Base-by-base conservation (phyloP, 441 rosid genomes). In the Dalechampia spathulata region DNA sequence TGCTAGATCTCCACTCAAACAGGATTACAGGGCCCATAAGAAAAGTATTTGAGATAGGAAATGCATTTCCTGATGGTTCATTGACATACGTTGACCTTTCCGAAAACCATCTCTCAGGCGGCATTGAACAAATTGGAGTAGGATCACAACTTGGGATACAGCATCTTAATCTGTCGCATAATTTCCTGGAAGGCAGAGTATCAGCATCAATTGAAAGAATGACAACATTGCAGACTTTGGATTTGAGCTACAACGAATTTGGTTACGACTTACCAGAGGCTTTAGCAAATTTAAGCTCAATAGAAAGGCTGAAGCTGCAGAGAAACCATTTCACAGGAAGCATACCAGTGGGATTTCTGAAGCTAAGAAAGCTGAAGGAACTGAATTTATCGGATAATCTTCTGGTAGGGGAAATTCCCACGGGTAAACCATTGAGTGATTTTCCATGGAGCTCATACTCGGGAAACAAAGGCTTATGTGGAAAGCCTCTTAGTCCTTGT, bases 391-490 rank as follows among this genome's bases (percentile, higher is more conserved):
- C 82, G 15, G 63, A 71, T 57, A 80, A 80, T 63, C 78, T 73
- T 40, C 64, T 80, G 61, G 77, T 14, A 5, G 85, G 85, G 17
- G 39, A 71, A 60, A 77, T 77, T 45, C 81, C 82, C 0, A 61
- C 34, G 0, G 85, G 85, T 7, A 55, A 70, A 41, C 82, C 80
- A 38, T 68, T 80, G 16, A 64, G 61, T 27, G 56, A 73, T 51
- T 80, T 80, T 36, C 85, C 85, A 25, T 25, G 2, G 23, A 75
- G 77, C 49, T 69, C 74, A n/a, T 80, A 68, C 58, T 52, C 69
- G 0, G 82, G 85, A 52, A 80, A 75, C 72, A 71, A 22, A 69
- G 85, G 74, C 34, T 69, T 80, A 63, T 80, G 85, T 14, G 85
- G 82, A 53, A 72, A 73, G 40, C 82, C 85, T 16, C 80, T 77